Percentiles rank a stretch among this genome's conserved stretches.
These are phyloP conservation scores for Sugiyamaella neomexicana DNA, from an alignment of 1,139 yeast genomes.

Conservation along the genomic window DNA sequence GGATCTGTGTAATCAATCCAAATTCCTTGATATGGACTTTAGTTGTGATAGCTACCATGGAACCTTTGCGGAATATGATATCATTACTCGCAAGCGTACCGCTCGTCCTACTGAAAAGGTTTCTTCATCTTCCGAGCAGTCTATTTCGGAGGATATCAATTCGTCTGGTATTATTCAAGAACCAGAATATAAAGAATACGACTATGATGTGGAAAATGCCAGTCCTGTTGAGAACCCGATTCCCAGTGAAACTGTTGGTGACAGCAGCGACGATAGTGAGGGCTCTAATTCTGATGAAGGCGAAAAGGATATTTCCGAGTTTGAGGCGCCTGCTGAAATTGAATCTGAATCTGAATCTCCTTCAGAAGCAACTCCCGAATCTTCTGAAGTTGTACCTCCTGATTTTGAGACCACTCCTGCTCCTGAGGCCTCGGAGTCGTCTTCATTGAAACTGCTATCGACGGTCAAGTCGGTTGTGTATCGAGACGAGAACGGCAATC, in stretches of 20 bases:
- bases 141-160: slow-evolving; percentile 18
- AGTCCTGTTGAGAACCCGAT: slow-evolving; percentile 26
- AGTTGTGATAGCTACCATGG: slow-evolving; percentile 47
- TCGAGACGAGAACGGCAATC: slow-evolving; percentile 39
- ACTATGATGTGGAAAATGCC: slow-evolving; percentile 19
- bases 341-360: background rate
- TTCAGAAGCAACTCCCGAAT: slow-evolving; percentile 1
- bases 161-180: slow-evolving; percentile 23
- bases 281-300: slow-evolving; percentile 5
- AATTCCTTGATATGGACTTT: slow-evolving; percentile 72
- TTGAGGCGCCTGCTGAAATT: background rate
- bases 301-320: slow-evolving; percentile 16
- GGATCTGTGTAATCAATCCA: slow-evolving; percentile 59
- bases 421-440: slow-evolving; percentile 13
- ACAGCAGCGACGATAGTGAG: slow-evolving; percentile 10
- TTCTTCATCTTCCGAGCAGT: slow-evolving; percentile 16
- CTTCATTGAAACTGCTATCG: slow-evolving; percentile 16
- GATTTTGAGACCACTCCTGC: slow-evolving; percentile 16
- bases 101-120: slow-evolving; percentile 15
- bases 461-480: slow-evolving; percentile 31
- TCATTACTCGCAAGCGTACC: slow-evolving; percentile 11
- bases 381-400: background rate
- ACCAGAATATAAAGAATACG: slow-evolving; percentile 26
- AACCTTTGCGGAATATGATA: slow-evolving; percentile 32
- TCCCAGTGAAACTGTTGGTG: slow-evolving; percentile 23